Base-by-base conservation (phyloP, 129 eudicot species). In the Flaveria linearis region DNA sequence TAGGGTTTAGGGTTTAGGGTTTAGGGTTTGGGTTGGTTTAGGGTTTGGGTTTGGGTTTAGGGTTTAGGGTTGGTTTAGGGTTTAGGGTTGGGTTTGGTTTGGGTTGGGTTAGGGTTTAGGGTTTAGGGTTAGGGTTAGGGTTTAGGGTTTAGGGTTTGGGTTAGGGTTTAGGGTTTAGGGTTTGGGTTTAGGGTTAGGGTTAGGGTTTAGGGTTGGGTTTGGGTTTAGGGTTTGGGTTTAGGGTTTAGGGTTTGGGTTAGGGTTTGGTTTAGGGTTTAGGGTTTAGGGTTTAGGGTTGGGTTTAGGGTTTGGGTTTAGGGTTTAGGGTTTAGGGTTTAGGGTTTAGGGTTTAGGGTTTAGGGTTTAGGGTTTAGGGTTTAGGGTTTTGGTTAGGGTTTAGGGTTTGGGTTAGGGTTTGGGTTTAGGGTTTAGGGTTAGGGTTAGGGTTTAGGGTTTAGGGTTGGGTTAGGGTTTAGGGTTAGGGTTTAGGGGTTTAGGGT, bases 321-420 rank as follows among this genome's bases (percentile, higher is more conserved):
- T 42, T 68, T 68, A 8, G 58, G 74, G 57, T 46, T 69, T 69
- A 13, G 58, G 74, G 74, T n/a, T 22, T 45, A 42, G 58, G 74
- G 46, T n/a, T 49, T 70, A 26, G 75, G 75, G 75, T 47, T 70
- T 69, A 25, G 60, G 74, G 74, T 69, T 69, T 20, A 22, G 74
- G 60, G 58, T 47, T 69, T 45, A 42, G 73, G 73, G 56, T 69
- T 69, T 45, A 20, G 56, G 57, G 28, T 67, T 67, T 39, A n/a
- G 7, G 52, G 72, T 30, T 41, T 67, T 2, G 56, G 56, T 13
- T 51, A 41, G 17, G 72, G 72, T 30, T 17, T 68, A 41, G 47
- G 72, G 72, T 45, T 68, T 68, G 18, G 72, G 53, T 66, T 66
- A 43, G 56, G 56, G 73, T 68, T 45, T 43, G 17, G 72, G 72